Evolutionary conservation across 2,329 filamentous ascomycete species (phyloP), one percentile per base, ranked within the genome.

Genomic region (Cladosporium sp.): DNA sequence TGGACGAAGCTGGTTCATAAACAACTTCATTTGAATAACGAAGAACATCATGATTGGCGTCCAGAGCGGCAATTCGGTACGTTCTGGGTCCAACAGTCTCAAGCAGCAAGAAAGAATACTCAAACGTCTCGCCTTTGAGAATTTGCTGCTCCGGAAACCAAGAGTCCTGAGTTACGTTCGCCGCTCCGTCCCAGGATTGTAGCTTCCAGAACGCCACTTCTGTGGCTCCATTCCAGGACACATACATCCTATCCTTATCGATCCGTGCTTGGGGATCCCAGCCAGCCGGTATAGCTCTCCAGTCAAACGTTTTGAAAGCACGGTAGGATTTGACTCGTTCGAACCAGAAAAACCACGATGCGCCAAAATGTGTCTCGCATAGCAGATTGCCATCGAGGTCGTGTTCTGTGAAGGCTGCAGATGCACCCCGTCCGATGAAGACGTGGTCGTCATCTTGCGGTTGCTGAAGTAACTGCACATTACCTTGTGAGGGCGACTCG

Each of bases 401-500:
- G 59, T 60, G 67, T n/a, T 65, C 65, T 28, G 67, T 62, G 19
- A 60, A 61, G 6, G 66, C 63, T 11, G 68, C 61, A 36, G 66
- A 67, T 49, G 66, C 64, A 37, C 67, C 67, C 57, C 67, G 69
- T 7, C 68, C 68, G 12, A 69, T 55, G 15, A 69, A 57, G 2
- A 68, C 50, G 14, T 56, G 61, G 22, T 40, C 45, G 11, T 20
- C 43, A 15, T 36, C 43, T 0, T 66, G 55, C 22, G 56, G 61
- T 6, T 60, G 59, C 1, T 77, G 74, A 0, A 85, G 73, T 1
- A 80, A 65, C 62, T 86, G 83, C 3, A 80, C 77, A 55, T 76
- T 78, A 1, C 79, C 79, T 61, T 82, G 79, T 0, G 81, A 82
- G 38, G 76, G 77, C 20, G 80, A 75, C 3, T 20, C 77, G 57